Base-by-base conservation (phyloP, 441 rosid genomes). In the Sinapis alba region DNA sequence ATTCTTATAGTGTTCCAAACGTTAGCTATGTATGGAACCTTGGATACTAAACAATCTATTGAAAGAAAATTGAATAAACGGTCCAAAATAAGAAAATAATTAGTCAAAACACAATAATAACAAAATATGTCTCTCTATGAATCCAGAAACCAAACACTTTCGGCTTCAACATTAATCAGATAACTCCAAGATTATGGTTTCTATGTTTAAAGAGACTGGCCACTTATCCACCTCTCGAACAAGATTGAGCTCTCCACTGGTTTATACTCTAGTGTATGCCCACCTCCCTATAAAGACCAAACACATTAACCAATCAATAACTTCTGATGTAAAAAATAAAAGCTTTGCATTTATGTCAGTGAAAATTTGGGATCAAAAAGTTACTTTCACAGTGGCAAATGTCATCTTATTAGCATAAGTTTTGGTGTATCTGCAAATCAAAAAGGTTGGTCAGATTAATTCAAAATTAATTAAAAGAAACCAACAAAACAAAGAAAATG, bases 201-300 rank as follows among this genome's bases (percentile, higher is more conserved):
- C 4, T 59, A 12, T 27, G 58, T 34, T 63, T 51, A 50, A 73
- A 41, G 57, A 30, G 50, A 62, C 21, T 50, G 11, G 27, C 62
- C 62, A 68, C 19, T 53, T 28, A 68, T 53, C 72, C 62, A 68
- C 61, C 72, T 63, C 50, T 32, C 23, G 67, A 20, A 75, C 76
- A 51, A 23, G 18, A 51, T 74, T 57, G 64, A 74, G 41, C 78
- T 24, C 56, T 65, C 72, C 59, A 81, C 79, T 5, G 86, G 85
- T 77, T 60, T 80, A 72, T 79, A 84, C 57, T 81, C 81, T 0
- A 85, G 82, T 23, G 83, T 77, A 79, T 84, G 89, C 12, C 88
- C 91, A 10, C 83, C 84, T 1, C 83, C 86, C 88, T 62, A 20
- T 83, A 81, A 24, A 74, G 69, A 64, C 34, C 36, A 51, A 61